Evolutionary conservation across 2,329 filamentous ascomycete genomes (phyloP).

Genomic region (Paracorniculantispora psalliotae): DNA sequence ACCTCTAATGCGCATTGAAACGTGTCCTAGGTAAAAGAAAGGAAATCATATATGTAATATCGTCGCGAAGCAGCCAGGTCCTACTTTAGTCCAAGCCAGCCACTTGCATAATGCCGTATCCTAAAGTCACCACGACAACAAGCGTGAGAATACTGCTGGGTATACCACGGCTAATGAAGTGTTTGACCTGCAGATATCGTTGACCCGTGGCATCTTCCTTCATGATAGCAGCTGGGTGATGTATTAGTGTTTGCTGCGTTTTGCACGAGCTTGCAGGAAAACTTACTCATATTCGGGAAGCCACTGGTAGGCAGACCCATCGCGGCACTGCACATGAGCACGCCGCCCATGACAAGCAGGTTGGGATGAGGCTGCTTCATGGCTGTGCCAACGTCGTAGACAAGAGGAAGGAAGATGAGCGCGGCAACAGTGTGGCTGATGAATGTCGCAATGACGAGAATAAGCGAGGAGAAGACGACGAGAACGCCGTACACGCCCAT

Average conservation of each 20-base stretch:
- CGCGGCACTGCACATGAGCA: conserved; percentile 92
- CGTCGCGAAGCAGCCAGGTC: not conserved
- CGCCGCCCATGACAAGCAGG: conserved; percentile 87
- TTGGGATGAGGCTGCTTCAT: conserved; percentile 94
- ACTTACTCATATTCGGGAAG: conserved; percentile 99
- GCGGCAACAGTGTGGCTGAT: conserved; percentile 97
- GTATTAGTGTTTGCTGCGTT: conserved; percentile 18
- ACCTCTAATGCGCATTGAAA: no score
- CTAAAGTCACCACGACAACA: conserved; percentile 76
- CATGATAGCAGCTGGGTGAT: conserved; percentile 80
- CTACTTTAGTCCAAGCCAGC: conserved; percentile 49
- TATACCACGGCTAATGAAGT: conserved; percentile 92
- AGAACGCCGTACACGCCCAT: conserved; percentile 83
- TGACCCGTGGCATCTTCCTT: conserved; percentile 95
- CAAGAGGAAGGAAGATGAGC: conserved; percentile 87
- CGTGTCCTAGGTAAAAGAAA: no score
- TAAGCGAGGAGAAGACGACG: conserved; percentile 77
- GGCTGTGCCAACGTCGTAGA: conserved; percentile 73
- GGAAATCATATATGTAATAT: not conserved
- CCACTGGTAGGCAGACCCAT: conserved; percentile 96
- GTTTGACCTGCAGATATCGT: conserved; percentile 83
- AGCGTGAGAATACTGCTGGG: conserved; percentile 81
- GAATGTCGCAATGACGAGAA: conserved; percentile 91
- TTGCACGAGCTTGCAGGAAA: conserved; percentile 8
- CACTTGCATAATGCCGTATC: conserved; percentile 83